A percentile compares a stretch with the other conserved stretches of the same genome.
Evolutionary conservation across 495 filamentous ascomycete species (phyloP).

Genomic region (Talaromyces thailandensis): DNA sequence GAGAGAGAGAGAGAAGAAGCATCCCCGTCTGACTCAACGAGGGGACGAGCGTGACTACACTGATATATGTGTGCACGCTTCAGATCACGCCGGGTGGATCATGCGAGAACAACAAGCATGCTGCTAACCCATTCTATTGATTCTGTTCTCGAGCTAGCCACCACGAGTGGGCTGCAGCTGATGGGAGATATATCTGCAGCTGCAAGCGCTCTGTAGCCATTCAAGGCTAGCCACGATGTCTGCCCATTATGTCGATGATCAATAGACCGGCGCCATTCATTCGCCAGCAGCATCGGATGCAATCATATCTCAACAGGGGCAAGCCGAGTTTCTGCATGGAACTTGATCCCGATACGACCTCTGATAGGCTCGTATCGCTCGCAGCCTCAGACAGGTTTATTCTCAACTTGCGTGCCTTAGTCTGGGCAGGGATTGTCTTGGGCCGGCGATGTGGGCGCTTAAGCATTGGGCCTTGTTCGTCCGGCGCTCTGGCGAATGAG

Average conservation of each 20-base stretch:
- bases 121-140: neutral
- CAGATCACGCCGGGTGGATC: neutral
- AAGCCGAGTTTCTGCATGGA: neutral
- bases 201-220: conserved; percentile 6
- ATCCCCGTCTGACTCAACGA: conserved; percentile 2
- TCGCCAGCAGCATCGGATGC: neutral
- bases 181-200: neutral
- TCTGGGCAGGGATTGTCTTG: neutral
- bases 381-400: neutral
- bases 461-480: neutral
- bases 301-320: neutral
- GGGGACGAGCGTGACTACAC: neutral
- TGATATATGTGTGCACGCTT: conserved; percentile 1
- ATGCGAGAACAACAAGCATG: neutral
- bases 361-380: neutral
- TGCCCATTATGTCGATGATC: neutral
- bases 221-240: neutral
- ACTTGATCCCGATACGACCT: neutral
- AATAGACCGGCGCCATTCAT: neutral
- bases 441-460: conserved; percentile 1
- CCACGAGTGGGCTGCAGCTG: conserved; percentile 5
- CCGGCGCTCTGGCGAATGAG: neutral
- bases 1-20: neutral
- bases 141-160: neutral
- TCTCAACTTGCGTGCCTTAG: neutral